A percentile compares a stretch with the other conserved stretches of the same genome.
phyloP scores from a whole-genome alignment of 805 yeast genomes.

The Metschnikowia similis region DNA sequence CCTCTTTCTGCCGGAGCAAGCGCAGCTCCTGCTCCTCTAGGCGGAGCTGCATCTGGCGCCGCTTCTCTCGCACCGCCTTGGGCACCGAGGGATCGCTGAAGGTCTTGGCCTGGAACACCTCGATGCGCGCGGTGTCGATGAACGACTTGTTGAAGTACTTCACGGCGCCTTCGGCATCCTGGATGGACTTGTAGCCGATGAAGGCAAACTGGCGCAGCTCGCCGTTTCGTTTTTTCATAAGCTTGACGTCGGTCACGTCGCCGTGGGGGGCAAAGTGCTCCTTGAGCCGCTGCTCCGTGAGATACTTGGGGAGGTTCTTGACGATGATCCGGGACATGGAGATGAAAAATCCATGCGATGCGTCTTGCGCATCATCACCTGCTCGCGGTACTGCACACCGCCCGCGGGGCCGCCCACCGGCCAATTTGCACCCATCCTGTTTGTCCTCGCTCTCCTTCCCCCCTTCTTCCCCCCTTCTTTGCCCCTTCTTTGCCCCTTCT shows the following conservation, averaged over 20 bases:
- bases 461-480: neutral
- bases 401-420: too few species aligned
- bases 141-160: slow-evolving; percentile 70
- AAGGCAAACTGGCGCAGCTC: slow-evolving; percentile 91
- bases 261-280: slow-evolving; percentile 61
- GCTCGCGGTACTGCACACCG: neutral
- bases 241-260: slow-evolving; percentile 80
- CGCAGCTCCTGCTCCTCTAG: slow-evolving; percentile 40
- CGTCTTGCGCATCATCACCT: neutral
- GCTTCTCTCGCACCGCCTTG: slow-evolving; percentile 44
- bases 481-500: too few species aligned
- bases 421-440: slow-evolving; percentile 2
- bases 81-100: slow-evolving; percentile 83
- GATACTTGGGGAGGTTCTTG: slow-evolving; percentile 78
- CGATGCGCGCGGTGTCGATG: slow-evolving; percentile 76
- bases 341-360: slow-evolving; percentile 5
- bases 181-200: slow-evolving; percentile 71
- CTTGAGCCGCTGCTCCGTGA: slow-evolving; percentile 66
- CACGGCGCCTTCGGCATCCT: slow-evolving; percentile 77
- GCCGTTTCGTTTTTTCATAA: slow-evolving; percentile 77
- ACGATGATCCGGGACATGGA: slow-evolving; percentile 84
- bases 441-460: neutral
- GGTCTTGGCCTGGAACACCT: slow-evolving; percentile 79
- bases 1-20: slow-evolving; percentile 36
- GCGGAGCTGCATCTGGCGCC: slow-evolving; percentile 39